Evolutionary conservation across 495 filamentous ascomycete species (phyloP), one percentile per base, ranked within the genome.

Genomic region (Aspergillus sclerotioniger): DNA sequence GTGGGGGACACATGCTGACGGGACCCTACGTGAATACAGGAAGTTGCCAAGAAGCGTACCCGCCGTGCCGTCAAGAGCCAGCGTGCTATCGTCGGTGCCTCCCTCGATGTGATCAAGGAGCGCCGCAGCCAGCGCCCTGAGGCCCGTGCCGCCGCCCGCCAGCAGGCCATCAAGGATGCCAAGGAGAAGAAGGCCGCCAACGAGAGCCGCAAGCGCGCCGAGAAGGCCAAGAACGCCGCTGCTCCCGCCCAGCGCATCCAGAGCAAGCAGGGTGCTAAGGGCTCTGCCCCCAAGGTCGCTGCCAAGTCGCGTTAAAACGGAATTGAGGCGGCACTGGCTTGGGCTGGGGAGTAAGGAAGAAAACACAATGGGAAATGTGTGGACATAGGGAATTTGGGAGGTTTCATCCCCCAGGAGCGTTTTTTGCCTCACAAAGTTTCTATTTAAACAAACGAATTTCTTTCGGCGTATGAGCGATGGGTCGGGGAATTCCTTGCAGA

Each of bases 71-170:
- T 99, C 81, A 99, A 99, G 89, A 79, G 87, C 76, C 94, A 99
- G 85, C 92, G 94, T 82, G 91, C 90, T 72, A 95, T 99, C 83
- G 94, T 98, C 72, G 94, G 94, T 84, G 92, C 92, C 67, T 95
- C 92, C 65, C 91, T 99, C 77, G 95, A 99, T 68, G 89, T 96
- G 67, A 98, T 99, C 86, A 99, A 98, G 86, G 94, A 99, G 87
- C 91, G 91, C 80, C 93, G 94, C 71, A 76, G 83, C 60, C 82
- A 87, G 82, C 90, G 95, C 66, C 94, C 94, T 62, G 94, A 98
- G 81, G 94, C 90, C 75, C 93, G 94, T 72, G 82, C 84, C 67
- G 94, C 95, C 69, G 92, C 91, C 70, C 94, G 94, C 76, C 80
- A 84, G 61, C 82, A 87, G 68, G 95, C 95, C 76, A 94, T 97